A percentile compares a stretch with the other conserved stretches of the same genome.
Evolutionary conservation across 495 filamentous ascomycete genomes (phyloP).

Genomic region (Rostrohypoxylon terebratum): DNA sequence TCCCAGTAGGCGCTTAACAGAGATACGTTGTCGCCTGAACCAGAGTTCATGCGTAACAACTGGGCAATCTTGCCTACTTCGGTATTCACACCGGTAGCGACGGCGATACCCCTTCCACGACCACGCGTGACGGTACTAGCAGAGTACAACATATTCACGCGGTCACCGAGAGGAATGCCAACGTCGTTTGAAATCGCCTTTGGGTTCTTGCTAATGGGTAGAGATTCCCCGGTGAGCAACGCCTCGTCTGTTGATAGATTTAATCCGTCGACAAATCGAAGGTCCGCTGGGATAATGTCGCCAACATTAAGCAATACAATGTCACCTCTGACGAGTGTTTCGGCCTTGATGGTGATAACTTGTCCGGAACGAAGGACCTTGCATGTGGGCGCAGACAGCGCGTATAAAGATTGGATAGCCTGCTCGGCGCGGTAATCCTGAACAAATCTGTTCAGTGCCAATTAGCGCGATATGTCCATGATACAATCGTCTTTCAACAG

Average conservation of each 20-base stretch:
- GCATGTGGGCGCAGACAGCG: constrained; percentile 75
- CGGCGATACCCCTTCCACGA: constrained; percentile 74
- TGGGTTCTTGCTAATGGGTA: constrained; percentile 73
- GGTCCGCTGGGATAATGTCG: constrained; percentile 77
- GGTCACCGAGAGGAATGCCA: constrained; percentile 73
- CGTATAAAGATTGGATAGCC: constrained; percentile 76
- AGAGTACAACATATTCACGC: constrained; percentile 76
- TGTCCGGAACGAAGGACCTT: constrained; percentile 70
- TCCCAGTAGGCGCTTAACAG: constrained; percentile 48
- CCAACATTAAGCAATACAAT: constrained; percentile 76
- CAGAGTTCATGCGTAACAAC: constrained; percentile 63
- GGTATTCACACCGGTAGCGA: constrained; percentile 77
- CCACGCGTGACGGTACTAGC: constrained; percentile 79
- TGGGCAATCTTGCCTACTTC: constrained; percentile 78
- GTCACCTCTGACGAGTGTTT: constrained; percentile 75
- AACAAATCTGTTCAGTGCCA: constrained; percentile 61
- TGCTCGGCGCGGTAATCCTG: constrained; percentile 81
- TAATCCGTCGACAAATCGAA: constrained; percentile 72
- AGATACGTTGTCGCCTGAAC: constrained; percentile 50
- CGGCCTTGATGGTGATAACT: constrained; percentile 67
- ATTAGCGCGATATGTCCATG: constrained; percentile 7
- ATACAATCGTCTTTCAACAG: constrained; percentile 1
- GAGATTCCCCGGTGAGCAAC: constrained; percentile 79
- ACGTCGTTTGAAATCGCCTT: constrained; percentile 50
- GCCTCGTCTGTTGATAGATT: constrained; percentile 82